Base-by-base conservation (phyloP, 2,329 filamentous ascomycete genomes). In the Cryphonectria nitschkei region DNA sequence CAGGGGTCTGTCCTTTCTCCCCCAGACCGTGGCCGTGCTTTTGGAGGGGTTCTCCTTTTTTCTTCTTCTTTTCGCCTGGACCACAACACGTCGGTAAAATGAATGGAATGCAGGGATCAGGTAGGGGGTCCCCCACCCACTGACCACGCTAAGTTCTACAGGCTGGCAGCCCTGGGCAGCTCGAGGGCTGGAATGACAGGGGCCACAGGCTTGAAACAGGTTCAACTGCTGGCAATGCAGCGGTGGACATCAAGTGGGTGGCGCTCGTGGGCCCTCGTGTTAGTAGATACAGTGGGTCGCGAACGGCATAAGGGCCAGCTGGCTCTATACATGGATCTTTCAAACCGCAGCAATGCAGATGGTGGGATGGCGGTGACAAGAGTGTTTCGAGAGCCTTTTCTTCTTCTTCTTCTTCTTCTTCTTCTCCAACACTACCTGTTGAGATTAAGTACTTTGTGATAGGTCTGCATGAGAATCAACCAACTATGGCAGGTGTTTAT, bases 1-100 rank as follows among this genome's bases (percentile, higher is more conserved):
- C 62, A 60, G 67, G 68, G 65, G 65, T 69, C 54, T 37, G n/a
- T 34, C 58, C 67, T 43, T 68, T 65, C 46, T 62, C 65, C 68
- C 61, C 69, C 50, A 68, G 64, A 71, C 60, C 61, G 68, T 52
- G 70, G 65, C 70, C 61, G 61, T 64, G 61, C 61, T 64, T 26
- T 64, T 64, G 34, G 61, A 43, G 37, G 61, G 61, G 61, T 41
- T 68, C 67, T 67, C 68, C 68, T 69, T 69, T 68, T 68, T 66
- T 68, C 26, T 58, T 61, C 29, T 4, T 37, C n/a, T 3, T 32
- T 3, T 32, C 63, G 39, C 39, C 39, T 64, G 22, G 39, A 39
- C 61, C 37, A 64, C 54, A 64, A 64, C 39, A 46, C 61, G 39
- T 64, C n/a, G 61, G 61, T 64, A 64, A 52, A 65, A 50, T 65